Percentiles rank a stretch among this genome's conserved stretches.
These are phyloP conservation scores for Lasiodiplodia sp. DNA, from an alignment of 2,329 filamentous ascomycete species.

Conservation along the genomic window DNA sequence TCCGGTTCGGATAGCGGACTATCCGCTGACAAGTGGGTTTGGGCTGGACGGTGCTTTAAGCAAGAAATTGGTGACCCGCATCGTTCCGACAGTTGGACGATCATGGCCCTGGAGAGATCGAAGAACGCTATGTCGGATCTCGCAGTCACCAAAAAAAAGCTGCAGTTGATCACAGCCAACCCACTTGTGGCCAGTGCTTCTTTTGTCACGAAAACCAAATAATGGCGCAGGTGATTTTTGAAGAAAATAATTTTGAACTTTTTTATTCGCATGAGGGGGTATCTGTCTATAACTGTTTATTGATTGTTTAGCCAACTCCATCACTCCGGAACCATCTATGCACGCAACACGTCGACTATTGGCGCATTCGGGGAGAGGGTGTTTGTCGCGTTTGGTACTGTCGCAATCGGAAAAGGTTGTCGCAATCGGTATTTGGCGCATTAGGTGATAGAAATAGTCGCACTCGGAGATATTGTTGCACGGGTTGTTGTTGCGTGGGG, in stretches of 20 bases:
- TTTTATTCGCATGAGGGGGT: slow-evolving; percentile 13
- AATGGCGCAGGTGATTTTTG: background rate
- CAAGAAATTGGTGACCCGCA: background rate
- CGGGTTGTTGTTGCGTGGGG: background rate
- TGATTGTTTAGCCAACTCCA: slow-evolving; percentile 12
- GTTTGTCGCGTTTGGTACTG: background rate
- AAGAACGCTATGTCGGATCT: background rate
- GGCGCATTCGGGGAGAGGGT: slow-evolving; percentile 5
- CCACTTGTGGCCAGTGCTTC: background rate
- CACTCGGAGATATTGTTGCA: background rate
- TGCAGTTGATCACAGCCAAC: background rate
- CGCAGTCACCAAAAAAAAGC: background rate
- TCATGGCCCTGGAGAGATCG: background rate
- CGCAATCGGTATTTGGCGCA: background rate
- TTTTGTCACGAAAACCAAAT: background rate
- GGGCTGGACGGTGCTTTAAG: background rate
- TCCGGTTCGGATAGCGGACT: no score
- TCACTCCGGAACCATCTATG: background rate
- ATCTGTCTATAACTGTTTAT: slow-evolving; percentile 18
- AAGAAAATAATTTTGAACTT: background rate
- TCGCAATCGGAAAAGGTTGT: background rate
- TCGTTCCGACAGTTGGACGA: background rate
- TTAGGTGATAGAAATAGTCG: background rate
- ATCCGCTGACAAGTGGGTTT: background rate
- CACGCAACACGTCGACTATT: background rate